Percentiles rank a stretch among this genome's conserved stretches.
These are phyloP conservation scores for Alternaria sp. DNA, from an alignment of 2,329 filamentous ascomycete species.

Conservation along the genomic window DNA sequence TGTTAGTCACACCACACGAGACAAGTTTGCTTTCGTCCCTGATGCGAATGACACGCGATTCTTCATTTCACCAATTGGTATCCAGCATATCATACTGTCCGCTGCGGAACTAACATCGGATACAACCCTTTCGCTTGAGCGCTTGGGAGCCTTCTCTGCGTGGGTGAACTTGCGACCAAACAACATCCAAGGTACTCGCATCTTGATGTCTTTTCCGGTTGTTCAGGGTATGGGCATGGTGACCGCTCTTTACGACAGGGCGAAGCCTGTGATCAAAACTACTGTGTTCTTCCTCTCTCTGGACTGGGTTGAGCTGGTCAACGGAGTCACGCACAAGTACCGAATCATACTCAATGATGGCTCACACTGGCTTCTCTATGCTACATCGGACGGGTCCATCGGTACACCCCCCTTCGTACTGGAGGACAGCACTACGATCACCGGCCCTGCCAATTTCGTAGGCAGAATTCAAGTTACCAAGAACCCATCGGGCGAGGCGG, in stretches of 20 bases:
- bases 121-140: constrained; percentile 65
- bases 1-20: constrained; percentile 76
- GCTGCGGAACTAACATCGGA: constrained; percentile 73
- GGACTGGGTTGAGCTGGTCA: constrained; percentile 35
- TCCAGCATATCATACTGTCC: constrained; percentile 83
- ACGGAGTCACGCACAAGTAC: constrained; percentile 53
- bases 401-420: constrained; percentile 74
- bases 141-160: constrained; percentile 64
- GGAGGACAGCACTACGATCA: constrained; percentile 70
- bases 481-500: constrained; percentile 63
- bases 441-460: constrained; percentile 72
- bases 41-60: constrained; percentile 61
- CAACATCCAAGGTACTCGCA: constrained; percentile 60
- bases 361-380: constrained; percentile 80
- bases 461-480: constrained; percentile 88
- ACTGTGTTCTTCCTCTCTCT: constrained; percentile 79
- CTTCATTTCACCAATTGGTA: constrained; percentile 83
- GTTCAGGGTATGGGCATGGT: constrained; percentile 91
- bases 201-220: constrained; percentile 77
- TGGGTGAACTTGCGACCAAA: constrained; percentile 69
- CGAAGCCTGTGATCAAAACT: constrained; percentile 76
- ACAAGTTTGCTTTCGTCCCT: constrained; percentile 65
- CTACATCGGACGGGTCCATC: constrained; percentile 63
- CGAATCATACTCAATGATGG: constrained; percentile 61
- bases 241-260: constrained; percentile 76